These are phyloP conservation scores for Macrophomina phaseolina DNA, from an alignment of 2,329 filamentous ascomycete species.

Conservation along the genomic window DNA sequence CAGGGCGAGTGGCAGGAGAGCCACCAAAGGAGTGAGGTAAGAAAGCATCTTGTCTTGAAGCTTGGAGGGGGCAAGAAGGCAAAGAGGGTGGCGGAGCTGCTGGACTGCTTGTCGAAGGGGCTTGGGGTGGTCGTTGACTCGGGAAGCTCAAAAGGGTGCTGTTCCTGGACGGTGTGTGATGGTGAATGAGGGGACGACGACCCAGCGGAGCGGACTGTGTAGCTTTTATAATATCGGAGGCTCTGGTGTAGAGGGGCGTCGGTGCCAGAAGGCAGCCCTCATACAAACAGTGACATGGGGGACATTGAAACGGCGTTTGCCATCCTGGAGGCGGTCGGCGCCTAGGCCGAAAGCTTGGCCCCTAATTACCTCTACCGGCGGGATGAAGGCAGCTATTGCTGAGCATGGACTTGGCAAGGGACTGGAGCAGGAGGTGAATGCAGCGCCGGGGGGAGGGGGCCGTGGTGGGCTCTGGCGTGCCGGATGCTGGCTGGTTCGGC, in stretches of 20 bases:
- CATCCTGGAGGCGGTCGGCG: background rate
- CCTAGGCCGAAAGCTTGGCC: slow-evolving; percentile 12
- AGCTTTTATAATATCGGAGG: background rate
- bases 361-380: background rate
- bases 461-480: background rate
- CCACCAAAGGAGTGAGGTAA: background rate
- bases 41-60: background rate
- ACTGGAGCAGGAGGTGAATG: background rate
- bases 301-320: slow-evolving; percentile 1
- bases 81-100: background rate
- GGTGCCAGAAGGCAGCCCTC: background rate
- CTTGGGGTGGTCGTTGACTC: background rate
- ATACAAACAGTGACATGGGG: background rate
- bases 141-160: background rate
- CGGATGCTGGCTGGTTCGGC: background rate
- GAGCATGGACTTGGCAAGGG: background rate
- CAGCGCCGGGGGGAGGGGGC: background rate
- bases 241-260: background rate
- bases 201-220: too few relatives aligned
- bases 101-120: background rate
- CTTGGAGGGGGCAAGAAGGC: background rate
- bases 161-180: background rate
- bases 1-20: background rate
- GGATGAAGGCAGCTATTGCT: background rate
- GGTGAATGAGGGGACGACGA: background rate